Conservation (phyloP, 768 basidiomycete species). For the Agaricus blazei region DNA sequence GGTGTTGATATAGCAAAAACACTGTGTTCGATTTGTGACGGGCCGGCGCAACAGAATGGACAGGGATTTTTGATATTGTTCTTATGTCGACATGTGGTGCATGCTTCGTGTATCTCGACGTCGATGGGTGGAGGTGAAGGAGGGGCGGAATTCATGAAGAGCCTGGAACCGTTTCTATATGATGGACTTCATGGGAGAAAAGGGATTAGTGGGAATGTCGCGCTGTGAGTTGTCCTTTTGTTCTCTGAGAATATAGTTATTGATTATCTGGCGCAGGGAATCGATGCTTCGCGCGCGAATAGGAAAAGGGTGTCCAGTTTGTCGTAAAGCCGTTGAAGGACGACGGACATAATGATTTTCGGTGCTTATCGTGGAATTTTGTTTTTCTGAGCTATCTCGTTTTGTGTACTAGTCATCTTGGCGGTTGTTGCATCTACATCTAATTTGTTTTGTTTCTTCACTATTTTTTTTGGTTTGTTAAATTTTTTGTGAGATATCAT, state of each 20-base stretch:
- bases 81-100: conserved; percentile 85
- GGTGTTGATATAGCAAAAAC: conserved; percentile 43
- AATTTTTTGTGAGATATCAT: too few species aligned
- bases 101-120: conserved; percentile 69
- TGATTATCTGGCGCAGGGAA: conserved; percentile 7
- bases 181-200: conserved; percentile 26
- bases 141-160: conserved; percentile 26
- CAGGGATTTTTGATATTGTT: conserved; percentile 69
- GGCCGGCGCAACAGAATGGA: conserved; percentile 51
- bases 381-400: background rate
- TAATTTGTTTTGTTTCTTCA: too few species aligned
- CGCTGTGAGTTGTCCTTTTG: conserved; percentile 55
- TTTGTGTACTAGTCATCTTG: background rate
- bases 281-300: conserved; percentile 13
- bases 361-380: background rate
- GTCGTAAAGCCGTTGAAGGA: conserved; percentile 10
- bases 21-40: conserved; percentile 62
- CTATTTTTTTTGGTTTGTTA: too few species aligned
- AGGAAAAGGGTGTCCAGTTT: conserved; percentile 15
- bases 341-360: conserved; percentile 2
- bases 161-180: conserved; percentile 9
- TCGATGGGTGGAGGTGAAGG: conserved; percentile 50
- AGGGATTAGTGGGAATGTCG: conserved; percentile 67
- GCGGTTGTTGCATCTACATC: too few species aligned
- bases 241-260: background rate